Base-by-base conservation (phyloP, 805 yeast genomes). In the Schizosaccharomyces cryophilus region DNA sequence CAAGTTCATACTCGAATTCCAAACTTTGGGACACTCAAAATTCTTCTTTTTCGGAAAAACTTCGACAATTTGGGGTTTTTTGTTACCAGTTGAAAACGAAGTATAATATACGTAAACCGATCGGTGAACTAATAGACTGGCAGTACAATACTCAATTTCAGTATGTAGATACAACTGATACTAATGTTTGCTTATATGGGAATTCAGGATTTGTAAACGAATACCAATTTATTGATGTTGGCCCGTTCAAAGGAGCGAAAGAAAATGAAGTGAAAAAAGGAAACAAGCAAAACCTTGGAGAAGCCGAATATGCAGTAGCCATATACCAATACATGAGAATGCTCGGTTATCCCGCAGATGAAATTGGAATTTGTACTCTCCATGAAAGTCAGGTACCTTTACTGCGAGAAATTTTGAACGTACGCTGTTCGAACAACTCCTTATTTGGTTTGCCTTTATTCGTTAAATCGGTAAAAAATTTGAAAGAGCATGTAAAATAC, bases 231-330 rank as follows among this genome's bases (percentile, higher is more conserved):
- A 64, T 75, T 51, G 62, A 69, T 55, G 70, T 74, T 11, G 69
- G 63, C 2, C 71, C 66, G 45, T 67, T 64, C 42, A 65, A 67
- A 21, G 72, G 69, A 11, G 60, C 63, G 5, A 70, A 70, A 6
- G 77, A 73, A 56, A 62, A 66, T 1, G 69, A 68, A 58, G 66
- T 67, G 1, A 60, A 63, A 0, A 66, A 69, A 0, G 67, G 66
- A 0, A 62, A 66, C 38, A 68, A 60, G 68, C 77, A 73, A 48
- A 76, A 76, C 62, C 61, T 73, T n/a, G 72, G 69, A 9, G 80
- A 80, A 64, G 82, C 81, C 0, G 79, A 77, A 63, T 75, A 69
- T 62, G 70, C 75, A 19, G 77, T 77, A 17, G 68, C 70, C 0
- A 63, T 79, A 5, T 79, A 70, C 64, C 74, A 73, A 67, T 79